These are phyloP conservation scores for Clonostachys sp. DNA, from an alignment of 2,329 filamentous ascomycete genomes.

Conservation along the genomic window DNA sequence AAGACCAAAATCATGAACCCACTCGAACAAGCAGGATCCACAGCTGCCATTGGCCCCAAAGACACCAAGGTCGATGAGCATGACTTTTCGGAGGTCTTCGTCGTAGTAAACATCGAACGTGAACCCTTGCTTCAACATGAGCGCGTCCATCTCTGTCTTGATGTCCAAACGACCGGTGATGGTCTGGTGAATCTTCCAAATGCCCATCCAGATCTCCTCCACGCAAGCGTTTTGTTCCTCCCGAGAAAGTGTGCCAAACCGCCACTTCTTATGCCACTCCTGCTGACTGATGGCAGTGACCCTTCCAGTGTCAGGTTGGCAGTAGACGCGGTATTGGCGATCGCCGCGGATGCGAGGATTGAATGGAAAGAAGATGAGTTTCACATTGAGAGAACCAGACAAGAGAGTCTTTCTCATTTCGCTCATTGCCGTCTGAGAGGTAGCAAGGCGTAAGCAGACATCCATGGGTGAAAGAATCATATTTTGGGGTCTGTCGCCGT, in stretches of 20 bases:
- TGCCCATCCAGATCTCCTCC: conserved; percentile 10
- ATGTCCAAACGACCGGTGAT: conserved; percentile 17
- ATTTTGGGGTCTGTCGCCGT: conserved; percentile 6
- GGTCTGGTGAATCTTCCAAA: conserved; percentile 10
- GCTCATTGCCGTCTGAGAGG: conserved; percentile 24
- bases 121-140: conserved; percentile 30
- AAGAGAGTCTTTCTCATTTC: conserved; percentile 7
- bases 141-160: conserved; percentile 11
- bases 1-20: conserved; percentile 26
- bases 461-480: conserved; percentile 21
- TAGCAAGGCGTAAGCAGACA: conserved; percentile 28
- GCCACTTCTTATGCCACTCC: conserved; percentile 29
- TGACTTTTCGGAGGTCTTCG: conserved; percentile 10
- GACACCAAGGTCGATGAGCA: conserved; percentile 38
- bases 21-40: conserved; percentile 40
- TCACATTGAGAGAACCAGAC: conserved; percentile 8
- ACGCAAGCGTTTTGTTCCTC: conserved; percentile 6
- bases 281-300: conserved; percentile 35
- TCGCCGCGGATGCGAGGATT: conserved; percentile 27
- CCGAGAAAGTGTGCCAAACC: conserved; percentile 8
- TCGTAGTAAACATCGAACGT: conserved; percentile 35
- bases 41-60: conserved; percentile 37
- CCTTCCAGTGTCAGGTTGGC: conserved; percentile 19
- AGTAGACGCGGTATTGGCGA: conserved; percentile 37
- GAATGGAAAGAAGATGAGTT: conserved; percentile 34